Evolutionary conservation across 164 flowering plant genomes (phyloP).

Genomic region (Taxillus chinensis): DNA sequence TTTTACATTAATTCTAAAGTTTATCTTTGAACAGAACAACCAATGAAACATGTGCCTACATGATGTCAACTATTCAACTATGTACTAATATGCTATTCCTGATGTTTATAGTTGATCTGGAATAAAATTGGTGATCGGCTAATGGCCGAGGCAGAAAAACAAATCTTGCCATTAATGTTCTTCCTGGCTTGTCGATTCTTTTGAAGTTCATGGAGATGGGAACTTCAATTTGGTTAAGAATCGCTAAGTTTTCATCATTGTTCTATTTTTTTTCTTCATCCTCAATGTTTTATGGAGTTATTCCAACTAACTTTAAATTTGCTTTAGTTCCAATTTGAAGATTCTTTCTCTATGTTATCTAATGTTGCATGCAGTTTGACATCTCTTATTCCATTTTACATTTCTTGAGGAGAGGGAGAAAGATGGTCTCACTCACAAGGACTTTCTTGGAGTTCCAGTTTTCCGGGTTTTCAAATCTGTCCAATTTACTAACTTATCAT

Average conservation of each 20-base stretch:
- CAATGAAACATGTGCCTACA: no score
- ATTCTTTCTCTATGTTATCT: background rate
- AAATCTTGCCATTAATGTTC: slow-evolving; percentile 93
- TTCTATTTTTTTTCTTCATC: background rate
- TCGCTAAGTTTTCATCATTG: background rate
- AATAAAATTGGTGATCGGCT: slow-evolving; percentile 89
- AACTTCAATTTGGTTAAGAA: slow-evolving; percentile 90
- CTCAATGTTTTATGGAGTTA: background rate
- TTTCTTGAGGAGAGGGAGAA: slow-evolving; percentile 53
- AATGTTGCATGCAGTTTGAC: no score
- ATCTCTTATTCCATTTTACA: no score
- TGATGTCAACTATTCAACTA: no score
- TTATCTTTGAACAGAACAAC: no score
- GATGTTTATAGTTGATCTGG: slow-evolving; percentile 55
- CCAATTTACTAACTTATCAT: no score
- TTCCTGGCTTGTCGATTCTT: slow-evolving; percentile 88
- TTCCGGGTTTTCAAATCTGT: slow-evolving; percentile 53
- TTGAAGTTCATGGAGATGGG: slow-evolving; percentile 99
- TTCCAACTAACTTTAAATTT: background rate
- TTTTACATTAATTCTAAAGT: no score
- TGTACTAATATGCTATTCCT: no score
- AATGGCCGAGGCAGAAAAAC: slow-evolving; percentile 92
- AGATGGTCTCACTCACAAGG: slow-evolving; percentile 36
- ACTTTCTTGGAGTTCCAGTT: slow-evolving; percentile 79
- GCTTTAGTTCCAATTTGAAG: background rate